phyloP scores from a whole-genome alignment of 2,329 filamentous ascomycete species.

The Apiospora hydei region DNA sequence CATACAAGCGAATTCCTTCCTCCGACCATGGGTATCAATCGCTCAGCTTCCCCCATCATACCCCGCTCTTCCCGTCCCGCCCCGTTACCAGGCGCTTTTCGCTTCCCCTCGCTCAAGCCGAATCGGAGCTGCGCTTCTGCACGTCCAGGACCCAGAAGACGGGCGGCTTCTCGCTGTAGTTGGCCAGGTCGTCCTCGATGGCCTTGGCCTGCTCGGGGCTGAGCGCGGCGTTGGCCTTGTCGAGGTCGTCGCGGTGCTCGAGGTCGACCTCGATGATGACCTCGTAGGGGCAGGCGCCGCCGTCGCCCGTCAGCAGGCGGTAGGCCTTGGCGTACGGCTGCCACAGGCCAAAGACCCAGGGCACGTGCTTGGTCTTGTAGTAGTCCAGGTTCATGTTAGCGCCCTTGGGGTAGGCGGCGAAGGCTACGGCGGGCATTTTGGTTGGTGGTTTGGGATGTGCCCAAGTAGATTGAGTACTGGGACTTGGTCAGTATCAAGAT shows the following conservation, averaged over 20 bases:
- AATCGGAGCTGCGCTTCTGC: neutral
- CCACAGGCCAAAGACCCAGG: conserved; percentile 24
- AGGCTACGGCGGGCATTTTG: conserved; percentile 23
- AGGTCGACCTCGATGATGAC: conserved; percentile 27
- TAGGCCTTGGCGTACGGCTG: conserved; percentile 22
- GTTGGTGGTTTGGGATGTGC: neutral
- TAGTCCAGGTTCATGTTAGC: conserved; percentile 29
- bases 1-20: neutral
- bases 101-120: neutral
- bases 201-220: conserved; percentile 23
- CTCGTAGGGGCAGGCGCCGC: conserved; percentile 27
- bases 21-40: neutral
- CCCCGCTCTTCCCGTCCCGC: neutral
- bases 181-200: conserved; percentile 26
- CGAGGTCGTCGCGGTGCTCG: conserved; percentile 25
- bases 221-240: conserved; percentile 19
- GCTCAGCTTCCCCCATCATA: neutral
- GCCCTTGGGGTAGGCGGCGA: conserved; percentile 29
- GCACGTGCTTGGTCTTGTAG: conserved; percentile 29
- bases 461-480: neutral
- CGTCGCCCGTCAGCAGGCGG: conserved; percentile 19
- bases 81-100: too few relatives aligned
- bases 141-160: conserved; percentile 25
- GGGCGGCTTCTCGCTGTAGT: conserved; percentile 28
- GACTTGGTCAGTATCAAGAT: neutral